Evolutionary conservation across 441 rosid genomes (phyloP).

Genomic region (Hura crepitans): DNA sequence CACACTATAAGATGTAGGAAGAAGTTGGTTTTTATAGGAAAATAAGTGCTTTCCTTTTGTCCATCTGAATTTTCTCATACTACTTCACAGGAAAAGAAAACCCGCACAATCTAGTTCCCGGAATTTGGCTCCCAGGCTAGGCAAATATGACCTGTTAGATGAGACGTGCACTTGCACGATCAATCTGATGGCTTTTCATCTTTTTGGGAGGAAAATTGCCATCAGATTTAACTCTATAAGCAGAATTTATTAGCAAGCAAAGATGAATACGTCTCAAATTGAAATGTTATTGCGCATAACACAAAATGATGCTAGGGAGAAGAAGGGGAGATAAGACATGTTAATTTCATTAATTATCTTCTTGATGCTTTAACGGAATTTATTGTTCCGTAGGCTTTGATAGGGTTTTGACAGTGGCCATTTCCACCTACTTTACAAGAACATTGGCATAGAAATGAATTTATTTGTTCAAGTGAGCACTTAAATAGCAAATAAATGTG

Average conservation of each 20-base stretch:
- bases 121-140: not conserved
- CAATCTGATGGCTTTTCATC: not conserved
- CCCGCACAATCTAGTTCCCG: too few species aligned
- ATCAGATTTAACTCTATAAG: not conserved
- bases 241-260: not conserved
- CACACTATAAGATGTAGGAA: not conserved
- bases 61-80: not conserved
- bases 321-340: not conserved
- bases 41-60: not conserved
- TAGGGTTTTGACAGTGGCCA: not conserved
- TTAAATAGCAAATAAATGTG: not conserved
- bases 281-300: not conserved
- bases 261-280: not conserved
- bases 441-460: not conserved
- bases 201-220: not conserved
- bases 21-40: not conserved
- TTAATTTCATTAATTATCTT: too few species aligned
- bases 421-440: not conserved
- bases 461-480: not conserved
- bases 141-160: not conserved
- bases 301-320: constrained; percentile 2
- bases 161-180: not conserved
- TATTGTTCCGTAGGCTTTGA: not conserved
- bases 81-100: too few species aligned
- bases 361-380: too few species aligned